Base-by-base conservation (phyloP, 352 stramenopile genomes). In the Phytophthora litchii region DNA sequence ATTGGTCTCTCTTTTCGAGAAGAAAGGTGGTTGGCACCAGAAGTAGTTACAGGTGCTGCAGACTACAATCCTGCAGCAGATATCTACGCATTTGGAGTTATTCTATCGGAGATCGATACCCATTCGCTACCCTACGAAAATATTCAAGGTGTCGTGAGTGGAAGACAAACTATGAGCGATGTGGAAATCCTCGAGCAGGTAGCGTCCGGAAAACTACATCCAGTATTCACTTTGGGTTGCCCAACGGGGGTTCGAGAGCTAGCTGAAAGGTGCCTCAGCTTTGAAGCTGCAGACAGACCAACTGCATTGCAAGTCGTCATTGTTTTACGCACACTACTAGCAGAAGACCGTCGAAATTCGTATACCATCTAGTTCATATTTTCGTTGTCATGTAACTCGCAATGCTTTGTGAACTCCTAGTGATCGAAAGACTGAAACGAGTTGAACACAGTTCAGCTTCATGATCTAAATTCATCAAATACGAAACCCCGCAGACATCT, bases 31-130 rank as follows among this genome's bases (percentile, higher is more conserved):
- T 46, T 84, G 4, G 52, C 77, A 7, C 72, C 74, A 0, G 77
- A 87, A 49, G 67, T 87, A 20, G 65, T 84, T 43, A 60, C 51
- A 0, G 66, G 64, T 9, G 55, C 36, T n/a, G 60, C 40, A 10
- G 65, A 67, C 40, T 83, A 86, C 50, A 67, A 64, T 46, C 20
- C 55, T 20, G 56, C 63, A 13, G 68, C 63, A 19, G 74, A 87
- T 42, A 71, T 87, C 17, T 83, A 81, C 40, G 52, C 72, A 9
- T 72, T 88, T 9, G 78, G 73, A n/a, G 74, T 83, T 17, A 48
- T 86, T 50, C 25, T 89, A 25, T 75, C 64, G 1, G 76, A 89
- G 43, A 62, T 89, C 3, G 79, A 86, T 35, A 86, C 76, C 0
- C 76, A 87, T 47, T 52, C 35, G n/a, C 35, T 84, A 10, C 72